Conservation (phyloP, 2,329 filamentous ascomycete genomes). For the Ceratocystiopsis minuta region DNA sequence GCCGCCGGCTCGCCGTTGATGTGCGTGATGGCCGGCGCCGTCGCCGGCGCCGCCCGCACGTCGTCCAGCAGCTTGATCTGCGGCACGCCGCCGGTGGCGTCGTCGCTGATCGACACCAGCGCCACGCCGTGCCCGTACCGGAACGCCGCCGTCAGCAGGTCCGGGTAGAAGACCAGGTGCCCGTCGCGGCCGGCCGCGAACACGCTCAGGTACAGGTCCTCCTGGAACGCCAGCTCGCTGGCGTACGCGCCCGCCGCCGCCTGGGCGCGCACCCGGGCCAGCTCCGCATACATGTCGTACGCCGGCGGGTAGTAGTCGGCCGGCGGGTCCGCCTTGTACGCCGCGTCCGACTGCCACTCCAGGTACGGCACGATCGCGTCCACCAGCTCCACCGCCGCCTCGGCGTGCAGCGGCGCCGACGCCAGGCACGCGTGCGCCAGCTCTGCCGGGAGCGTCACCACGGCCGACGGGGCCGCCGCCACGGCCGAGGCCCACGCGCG, state of each 20-base stretch:
- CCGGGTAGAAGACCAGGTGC: conserved; percentile 23
- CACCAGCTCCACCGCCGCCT: conserved; percentile 20
- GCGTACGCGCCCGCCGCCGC: conserved; percentile 19
- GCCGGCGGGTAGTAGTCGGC: conserved; percentile 19
- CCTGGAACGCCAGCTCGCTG: conserved; percentile 23
- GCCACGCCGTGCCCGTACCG: conserved; percentile 19
- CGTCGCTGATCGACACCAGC: conserved; percentile 23
- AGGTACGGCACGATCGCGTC: conserved; percentile 22
- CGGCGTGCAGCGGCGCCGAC: conserved; percentile 22
- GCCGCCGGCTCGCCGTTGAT: conserved; percentile 16
- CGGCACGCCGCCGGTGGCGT: conserved; percentile 13
- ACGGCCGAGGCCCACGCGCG: conserved; percentile 8
- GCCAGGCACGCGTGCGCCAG: conserved; percentile 23
- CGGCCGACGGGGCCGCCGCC: conserved; percentile 4
- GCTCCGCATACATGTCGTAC: conserved; percentile 20
- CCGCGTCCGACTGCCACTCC: conserved; percentile 22
- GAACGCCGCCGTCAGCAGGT: conserved; percentile 20
- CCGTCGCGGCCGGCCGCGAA: conserved; percentile 23
- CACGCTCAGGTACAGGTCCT: conserved; percentile 20
- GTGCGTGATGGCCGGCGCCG: conserved; percentile 10
- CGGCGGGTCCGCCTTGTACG: conserved; percentile 21
- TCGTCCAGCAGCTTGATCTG: conserved; percentile 31
- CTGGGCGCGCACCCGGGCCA: conserved; percentile 16
- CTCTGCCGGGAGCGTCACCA: conserved; percentile 18
- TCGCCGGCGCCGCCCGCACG: conserved; percentile 5